These are phyloP conservation scores for Chytriomyces sp. DNA, from an alignment of 192 early-diverging fungal species.

Conservation along the genomic window DNA sequence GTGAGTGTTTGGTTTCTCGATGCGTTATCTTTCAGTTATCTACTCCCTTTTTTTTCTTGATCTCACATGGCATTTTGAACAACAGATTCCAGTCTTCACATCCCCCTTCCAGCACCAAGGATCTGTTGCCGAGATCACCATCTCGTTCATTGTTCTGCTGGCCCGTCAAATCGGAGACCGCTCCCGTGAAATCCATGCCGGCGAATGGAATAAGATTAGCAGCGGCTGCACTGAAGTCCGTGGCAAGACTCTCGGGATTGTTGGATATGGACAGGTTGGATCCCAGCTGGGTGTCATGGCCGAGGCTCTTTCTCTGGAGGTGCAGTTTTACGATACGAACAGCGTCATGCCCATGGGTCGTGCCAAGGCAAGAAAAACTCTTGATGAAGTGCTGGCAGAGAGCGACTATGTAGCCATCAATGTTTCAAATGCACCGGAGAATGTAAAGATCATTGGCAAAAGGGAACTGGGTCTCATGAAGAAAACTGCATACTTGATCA, in stretches of 20 bases:
- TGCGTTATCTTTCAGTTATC: constrained; percentile 40
- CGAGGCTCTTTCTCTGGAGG: constrained; percentile 50
- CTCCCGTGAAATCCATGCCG: constrained; percentile 50
- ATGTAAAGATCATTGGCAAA: constrained; percentile 52
- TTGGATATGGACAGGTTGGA: constrained; percentile 58
- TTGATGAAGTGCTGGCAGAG: constrained; percentile 49
- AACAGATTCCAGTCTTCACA: constrained; percentile 53
- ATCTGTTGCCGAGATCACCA: constrained; percentile 51
- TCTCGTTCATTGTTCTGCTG: constrained; percentile 51
- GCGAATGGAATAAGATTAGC: constrained; percentile 59
- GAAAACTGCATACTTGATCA: constrained; percentile 53
- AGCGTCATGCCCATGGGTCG: constrained; percentile 55
- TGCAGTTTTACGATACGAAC: constrained; percentile 57
- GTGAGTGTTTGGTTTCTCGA: constrained; percentile 26
- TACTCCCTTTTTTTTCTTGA: constrained; percentile 29
- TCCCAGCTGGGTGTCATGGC: constrained; percentile 57
- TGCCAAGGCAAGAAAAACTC: constrained; percentile 34
- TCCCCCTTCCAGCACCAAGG: constrained; percentile 54
- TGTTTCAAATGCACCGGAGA: constrained; percentile 45
- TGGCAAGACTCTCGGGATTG: constrained; percentile 59
- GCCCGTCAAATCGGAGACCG: constrained; percentile 56
- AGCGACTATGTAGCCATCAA: constrained; percentile 53
- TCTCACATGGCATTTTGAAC: constrained; percentile 30
- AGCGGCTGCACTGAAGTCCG: constrained; percentile 54
- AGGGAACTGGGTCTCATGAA: constrained; percentile 55